Percentiles rank a stretch among this genome's conserved stretches.
These are phyloP conservation scores for Penicillium mononematosum DNA, from an alignment of 495 filamentous ascomycete species.

Conservation along the genomic window DNA sequence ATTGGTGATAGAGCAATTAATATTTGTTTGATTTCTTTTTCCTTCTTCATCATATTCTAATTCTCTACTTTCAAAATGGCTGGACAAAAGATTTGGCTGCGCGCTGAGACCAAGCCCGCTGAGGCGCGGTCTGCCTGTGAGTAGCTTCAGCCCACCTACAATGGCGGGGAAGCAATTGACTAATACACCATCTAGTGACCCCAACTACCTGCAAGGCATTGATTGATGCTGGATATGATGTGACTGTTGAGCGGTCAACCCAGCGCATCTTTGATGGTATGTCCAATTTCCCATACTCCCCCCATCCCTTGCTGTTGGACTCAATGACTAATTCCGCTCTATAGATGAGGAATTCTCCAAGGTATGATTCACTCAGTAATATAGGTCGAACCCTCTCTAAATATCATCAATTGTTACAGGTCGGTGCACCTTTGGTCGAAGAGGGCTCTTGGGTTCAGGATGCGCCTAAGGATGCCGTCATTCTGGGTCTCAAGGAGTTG, in stretches of 20 bases:
- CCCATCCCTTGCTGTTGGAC: neutral
- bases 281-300: neutral
- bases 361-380: constrained; percentile 24
- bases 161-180: constrained; percentile 9
- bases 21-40: constrained; percentile 7
- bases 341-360: constrained; percentile 55
- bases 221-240: constrained; percentile 77
- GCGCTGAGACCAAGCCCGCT: constrained; percentile 50
- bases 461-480: constrained; percentile 75
- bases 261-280: constrained; percentile 81
- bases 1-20: constrained; percentile 11
- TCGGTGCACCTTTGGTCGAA: constrained; percentile 74
- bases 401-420: constrained; percentile 24
- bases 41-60: constrained; percentile 13
- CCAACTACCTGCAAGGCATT: constrained; percentile 74
- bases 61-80: constrained; percentile 33
- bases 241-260: constrained; percentile 77
- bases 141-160: constrained; percentile 22
- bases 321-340: constrained; percentile 15
- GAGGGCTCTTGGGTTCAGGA: constrained; percentile 74
- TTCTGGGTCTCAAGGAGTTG: constrained; percentile 92
- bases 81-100: constrained; percentile 48
- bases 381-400: constrained; percentile 9
- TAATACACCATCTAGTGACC: constrained; percentile 42
- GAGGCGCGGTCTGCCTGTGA: constrained; percentile 50